Base-by-base conservation (phyloP, 805 yeast species). In the Blastobotrys parvus region DNA sequence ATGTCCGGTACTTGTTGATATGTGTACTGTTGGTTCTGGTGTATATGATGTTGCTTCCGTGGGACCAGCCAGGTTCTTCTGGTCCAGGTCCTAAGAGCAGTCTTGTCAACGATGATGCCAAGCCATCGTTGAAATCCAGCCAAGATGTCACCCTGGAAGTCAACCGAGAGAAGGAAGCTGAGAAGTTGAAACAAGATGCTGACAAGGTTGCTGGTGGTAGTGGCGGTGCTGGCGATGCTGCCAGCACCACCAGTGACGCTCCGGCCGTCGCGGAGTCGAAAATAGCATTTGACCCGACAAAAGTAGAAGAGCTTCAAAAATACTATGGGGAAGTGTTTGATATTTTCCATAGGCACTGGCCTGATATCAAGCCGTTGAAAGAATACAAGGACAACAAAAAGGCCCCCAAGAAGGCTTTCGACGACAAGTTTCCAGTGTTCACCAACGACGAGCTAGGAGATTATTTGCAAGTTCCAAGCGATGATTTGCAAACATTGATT, bases 371-470 rank as follows among this genome's bases (percentile, higher is more conserved):
- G 0, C 60, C 63, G 19, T 59, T 80, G 37, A 63, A 63, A 21
- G 61, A 60, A 5, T 78, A 77, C 55, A 62, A 61, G 22, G 61
- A 71, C 8, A 63, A 66, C 2, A 67, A 72, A 8, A 59, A 64
- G 13, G 66, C 64, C 20, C 58, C 52, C 33, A 60, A 52, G 25
- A 56, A 48, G 30, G 62, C 61, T 46, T 33, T 41, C 18, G 39
- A 42, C 17, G 48, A 43, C 20, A 47, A 44, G 36, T 18, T 39
- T 7, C 71, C 69, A 0, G 57, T 71, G 0, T 69, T 78, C 52
- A 68, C 78, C 5, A 83, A 79, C 49, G 64, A 69, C 15, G 78
- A 74, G 55, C 62, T 80, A 30, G 60, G 67, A 2, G 57, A 65
- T 19, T 78, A 75, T 51, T 61, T 80, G 18, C 70, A 71, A 41